Evolutionary conservation across 148 eudicot genomes (phyloP).

Genomic region (Dianthus caryophyllus): DNA sequence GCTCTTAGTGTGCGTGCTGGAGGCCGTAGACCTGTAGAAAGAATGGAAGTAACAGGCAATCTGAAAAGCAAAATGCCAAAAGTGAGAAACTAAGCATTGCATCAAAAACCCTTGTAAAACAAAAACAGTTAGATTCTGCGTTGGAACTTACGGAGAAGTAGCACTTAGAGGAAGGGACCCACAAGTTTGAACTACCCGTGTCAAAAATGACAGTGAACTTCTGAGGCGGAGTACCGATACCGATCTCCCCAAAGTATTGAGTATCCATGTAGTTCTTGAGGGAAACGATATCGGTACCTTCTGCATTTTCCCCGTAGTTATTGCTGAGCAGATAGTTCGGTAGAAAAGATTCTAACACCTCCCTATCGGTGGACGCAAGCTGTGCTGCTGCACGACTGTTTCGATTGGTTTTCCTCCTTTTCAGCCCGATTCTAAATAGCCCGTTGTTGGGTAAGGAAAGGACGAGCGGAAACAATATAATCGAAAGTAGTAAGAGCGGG

Average conservation of each 20-base stretch:
- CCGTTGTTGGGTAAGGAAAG: conserved; percentile 52
- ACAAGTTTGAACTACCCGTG: conserved; percentile 92
- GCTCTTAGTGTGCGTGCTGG: conserved; percentile 60
- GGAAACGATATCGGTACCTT: conserved; percentile 50
- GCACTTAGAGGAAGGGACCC: conserved; percentile 97
- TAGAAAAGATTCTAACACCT: conserved; percentile 33
- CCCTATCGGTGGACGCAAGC: conserved; percentile 43
- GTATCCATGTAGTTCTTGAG: conserved; percentile 93
- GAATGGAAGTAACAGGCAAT: conserved; percentile 71
- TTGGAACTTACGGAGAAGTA: conserved; percentile 57
- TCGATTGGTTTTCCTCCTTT: conserved; percentile 56
- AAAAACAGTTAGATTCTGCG: neutral
- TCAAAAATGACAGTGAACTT: conserved; percentile 89
- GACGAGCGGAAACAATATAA: conserved; percentile 40
- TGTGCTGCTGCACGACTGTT: conserved; percentile 46
- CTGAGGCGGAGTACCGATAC: conserved; percentile 86
- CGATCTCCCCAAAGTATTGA: conserved; percentile 94
- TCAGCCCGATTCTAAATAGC: conserved; percentile 66
- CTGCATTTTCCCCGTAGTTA: conserved; percentile 29
- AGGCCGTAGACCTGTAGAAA: conserved; percentile 57
- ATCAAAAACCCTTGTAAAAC: neutral
- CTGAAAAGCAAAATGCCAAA: conserved; percentile 32
- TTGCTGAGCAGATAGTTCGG: conserved; percentile 33
- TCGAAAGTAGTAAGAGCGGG: conserved; percentile 44
- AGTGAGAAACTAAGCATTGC: neutral